Base-by-base conservation (phyloP, 306 rosid genomes). In the Trifolium repens region DNA sequence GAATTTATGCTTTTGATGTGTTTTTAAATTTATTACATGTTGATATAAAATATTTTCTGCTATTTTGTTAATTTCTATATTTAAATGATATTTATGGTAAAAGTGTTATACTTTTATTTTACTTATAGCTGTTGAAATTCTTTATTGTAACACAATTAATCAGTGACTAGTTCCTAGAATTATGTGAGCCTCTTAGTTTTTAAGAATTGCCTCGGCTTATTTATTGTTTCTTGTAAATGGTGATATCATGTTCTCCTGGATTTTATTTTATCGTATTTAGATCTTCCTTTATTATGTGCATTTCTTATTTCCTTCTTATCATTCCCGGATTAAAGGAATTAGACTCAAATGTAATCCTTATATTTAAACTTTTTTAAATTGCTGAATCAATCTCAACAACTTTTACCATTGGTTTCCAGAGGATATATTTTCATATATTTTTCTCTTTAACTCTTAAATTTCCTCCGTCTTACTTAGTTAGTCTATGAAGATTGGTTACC, bases 1-100 rank as follows among this genome's bases (percentile, higher is more conserved):
- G 6, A 37, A 19, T 73, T 54, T 77, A 67, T 70, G 37, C 71
- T 59, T 71, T 72, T 53, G 39, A 61, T 67, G 42, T 59, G 7
- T 46, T 67, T 50, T 54, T n/a, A 40, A 71, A 4, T 49, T 54
- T 70, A 60, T 49, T 43, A 30, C 35, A 42, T 53, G 24, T 72
- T 71, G 59, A 22, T 66, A 14, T 60, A 82, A 75, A 16, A 22
- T 67, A 67, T 30, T 72, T 73, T 42, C 55, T 61, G 16, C 58
- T 7, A 67, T 57, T 58, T 9, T 57, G 34, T 46, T 82, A 8
- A 30, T n/a, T 64, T 22, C 1, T 65, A 7, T 26, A 16, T 67
- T 71, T 47, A 64, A 65, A 37, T 19, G 11, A 15, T 40, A 63
- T 34, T 57, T 57, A 34, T 46, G 75, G 15, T 30, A 44, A 15